These are phyloP conservation scores for Leucosporidium scottii DNA, from an alignment of 768 basidiomycete species.

Conservation along the genomic window DNA sequence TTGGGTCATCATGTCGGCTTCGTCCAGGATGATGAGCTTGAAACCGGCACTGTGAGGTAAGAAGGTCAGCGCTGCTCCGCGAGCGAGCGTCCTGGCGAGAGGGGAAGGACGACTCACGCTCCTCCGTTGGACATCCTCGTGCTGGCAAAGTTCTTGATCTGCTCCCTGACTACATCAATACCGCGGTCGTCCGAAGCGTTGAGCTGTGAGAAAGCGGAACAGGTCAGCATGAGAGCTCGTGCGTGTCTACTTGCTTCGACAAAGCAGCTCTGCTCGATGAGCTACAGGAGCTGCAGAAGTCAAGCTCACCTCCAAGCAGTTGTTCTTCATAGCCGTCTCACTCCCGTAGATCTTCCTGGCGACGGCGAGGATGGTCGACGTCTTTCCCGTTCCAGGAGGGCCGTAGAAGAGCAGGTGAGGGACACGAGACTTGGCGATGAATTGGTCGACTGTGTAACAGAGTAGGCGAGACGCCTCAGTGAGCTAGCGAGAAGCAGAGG, in stretches of 20 bases:
- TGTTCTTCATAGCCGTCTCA: constrained; percentile 59
- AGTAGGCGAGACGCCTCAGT: neutral
- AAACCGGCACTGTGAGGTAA: constrained; percentile 62
- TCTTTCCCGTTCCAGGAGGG: constrained; percentile 97
- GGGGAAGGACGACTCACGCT: neutral
- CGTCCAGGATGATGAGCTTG: constrained; percentile 96
- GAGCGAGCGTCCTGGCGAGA: neutral
- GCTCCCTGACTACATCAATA: constrained; percentile 96
- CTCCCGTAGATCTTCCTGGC: constrained; percentile 87
- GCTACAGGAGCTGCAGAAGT: neutral
- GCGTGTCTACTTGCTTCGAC: no score
- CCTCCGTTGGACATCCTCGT: constrained; percentile 60
- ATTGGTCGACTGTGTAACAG: constrained; percentile 69
- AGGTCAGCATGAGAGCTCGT: neutral
- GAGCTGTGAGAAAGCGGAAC: constrained; percentile 50
- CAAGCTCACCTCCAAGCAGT: constrained; percentile 75
- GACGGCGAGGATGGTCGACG: constrained; percentile 91
- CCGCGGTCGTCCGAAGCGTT: constrained; percentile 98
- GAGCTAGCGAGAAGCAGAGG: neutral
- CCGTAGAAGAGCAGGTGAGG: constrained; percentile 97
- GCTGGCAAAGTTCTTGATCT: constrained; percentile 97
- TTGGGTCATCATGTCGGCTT: constrained; percentile 99
- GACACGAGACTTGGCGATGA: constrained; percentile 86
- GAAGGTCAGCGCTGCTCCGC: neutral
- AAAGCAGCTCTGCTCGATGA: neutral